phyloP scores from a whole-genome alignment of 2,329 filamentous ascomycete genomes.

The Claviceps pazoutovae region DNA sequence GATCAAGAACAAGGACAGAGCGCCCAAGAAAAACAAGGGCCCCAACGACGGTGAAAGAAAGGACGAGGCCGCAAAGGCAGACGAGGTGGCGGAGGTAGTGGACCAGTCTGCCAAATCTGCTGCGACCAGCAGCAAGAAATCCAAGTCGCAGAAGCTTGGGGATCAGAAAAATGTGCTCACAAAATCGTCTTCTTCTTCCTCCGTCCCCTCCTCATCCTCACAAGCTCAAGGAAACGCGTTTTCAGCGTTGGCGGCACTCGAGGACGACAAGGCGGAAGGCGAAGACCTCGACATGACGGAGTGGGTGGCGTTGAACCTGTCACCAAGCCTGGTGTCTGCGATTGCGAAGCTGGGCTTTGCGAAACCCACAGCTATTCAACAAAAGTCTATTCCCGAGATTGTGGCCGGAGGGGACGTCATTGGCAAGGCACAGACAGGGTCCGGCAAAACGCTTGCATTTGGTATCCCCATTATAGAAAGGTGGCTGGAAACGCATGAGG shows the following conservation, averaged over 20 bases:
- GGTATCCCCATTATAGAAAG: conserved; percentile 83
- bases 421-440: conserved; percentile 91
- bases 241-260: conserved; percentile 34
- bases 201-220: conserved; percentile 27
- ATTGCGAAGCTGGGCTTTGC: conserved; percentile 68
- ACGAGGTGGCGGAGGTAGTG: conserved; percentile 13
- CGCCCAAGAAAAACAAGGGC: not conserved
- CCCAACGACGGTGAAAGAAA: not conserved
- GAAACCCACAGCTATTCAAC: conserved; percentile 72
- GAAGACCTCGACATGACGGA: conserved; percentile 56
- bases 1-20: not conserved
- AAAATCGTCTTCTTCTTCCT: conserved; percentile 24
- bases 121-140: conserved; percentile 4
- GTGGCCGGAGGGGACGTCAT: conserved; percentile 78
- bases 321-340: conserved; percentile 54
- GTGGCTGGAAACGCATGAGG: conserved; percentile 45
- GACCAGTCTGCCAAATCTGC: conserved; percentile 3
- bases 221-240: conserved; percentile 33
- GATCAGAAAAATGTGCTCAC: conserved; percentile 19
- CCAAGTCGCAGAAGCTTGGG: conserved; percentile 18
- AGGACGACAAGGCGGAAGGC: conserved; percentile 40
- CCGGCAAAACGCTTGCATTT: conserved; percentile 91
- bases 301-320: conserved; percentile 66
- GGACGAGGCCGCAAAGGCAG: conserved; percentile 6
- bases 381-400: conserved; percentile 66